These are phyloP conservation scores for Misopates orontium DNA, from an alignment of 257 asterid genomes.

Conservation along the genomic window DNA sequence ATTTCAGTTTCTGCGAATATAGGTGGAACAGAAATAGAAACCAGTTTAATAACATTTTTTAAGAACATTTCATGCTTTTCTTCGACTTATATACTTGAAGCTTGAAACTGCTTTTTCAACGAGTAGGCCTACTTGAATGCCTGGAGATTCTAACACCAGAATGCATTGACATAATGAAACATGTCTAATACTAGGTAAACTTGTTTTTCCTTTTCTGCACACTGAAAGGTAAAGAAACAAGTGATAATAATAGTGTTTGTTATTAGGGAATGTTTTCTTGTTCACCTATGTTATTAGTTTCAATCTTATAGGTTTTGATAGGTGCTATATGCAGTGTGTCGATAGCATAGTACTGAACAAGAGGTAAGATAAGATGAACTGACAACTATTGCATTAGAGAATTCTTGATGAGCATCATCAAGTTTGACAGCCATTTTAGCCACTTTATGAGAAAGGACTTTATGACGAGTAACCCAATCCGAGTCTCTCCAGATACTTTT, in stretches of 20 bases:
- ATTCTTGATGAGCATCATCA: conserved; percentile 72
- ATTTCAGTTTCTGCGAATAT: not conserved
- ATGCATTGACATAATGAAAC: not conserved
- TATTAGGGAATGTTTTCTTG: not conserved
- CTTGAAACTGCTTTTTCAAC: not conserved
- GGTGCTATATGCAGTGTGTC: not conserved
- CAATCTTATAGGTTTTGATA: not conserved
- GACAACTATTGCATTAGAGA: conserved; percentile 77
- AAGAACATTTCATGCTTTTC: not conserved
- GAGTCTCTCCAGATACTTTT: conserved; percentile 72
- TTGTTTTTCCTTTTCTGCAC: too few species aligned
- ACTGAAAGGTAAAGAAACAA: not conserved
- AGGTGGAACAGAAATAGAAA: not conserved
- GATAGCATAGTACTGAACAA: not conserved
- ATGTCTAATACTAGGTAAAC: too few species aligned
- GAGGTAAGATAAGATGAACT: conserved; percentile 31
- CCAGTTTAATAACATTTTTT: not conserved
- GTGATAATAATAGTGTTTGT: too few species aligned
- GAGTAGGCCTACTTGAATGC: conserved; percentile 6
- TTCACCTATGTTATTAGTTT: not conserved
- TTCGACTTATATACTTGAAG: conserved; percentile 1
- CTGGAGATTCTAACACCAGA: conserved; percentile 2
- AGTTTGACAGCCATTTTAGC: conserved; percentile 78
- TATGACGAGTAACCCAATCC: conserved; percentile 69
- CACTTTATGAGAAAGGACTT: conserved; percentile 70